These are phyloP conservation scores for Pilaira anomala DNA, from an alignment of 192 early-diverging fungal genomes.

Conservation along the genomic window DNA sequence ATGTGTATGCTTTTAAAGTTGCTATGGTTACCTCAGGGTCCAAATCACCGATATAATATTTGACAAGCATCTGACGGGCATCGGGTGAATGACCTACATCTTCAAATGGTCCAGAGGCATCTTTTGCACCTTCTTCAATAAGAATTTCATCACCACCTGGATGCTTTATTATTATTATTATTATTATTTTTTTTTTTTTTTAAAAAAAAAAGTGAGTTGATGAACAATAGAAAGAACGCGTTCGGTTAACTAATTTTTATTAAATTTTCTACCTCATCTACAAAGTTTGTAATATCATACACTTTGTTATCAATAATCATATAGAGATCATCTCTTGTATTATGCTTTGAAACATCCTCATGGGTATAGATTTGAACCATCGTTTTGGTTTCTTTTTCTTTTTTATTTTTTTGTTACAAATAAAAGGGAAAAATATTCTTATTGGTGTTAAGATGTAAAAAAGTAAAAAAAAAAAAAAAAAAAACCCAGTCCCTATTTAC, in stretches of 20 bases:
- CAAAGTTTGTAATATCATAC: slow-evolving; percentile 75
- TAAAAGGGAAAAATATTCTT: too few species aligned
- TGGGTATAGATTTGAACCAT: slow-evolving; percentile 20
- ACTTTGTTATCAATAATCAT: slow-evolving; percentile 77
- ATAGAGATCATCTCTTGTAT: slow-evolving; percentile 73
- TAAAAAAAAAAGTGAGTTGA: neutral
- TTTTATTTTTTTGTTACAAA: too few species aligned
- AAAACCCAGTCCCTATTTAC: too few species aligned
- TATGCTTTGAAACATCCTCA: slow-evolving; percentile 62
- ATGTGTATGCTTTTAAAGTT: neutral
- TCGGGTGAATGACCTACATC: slow-evolving; percentile 97
- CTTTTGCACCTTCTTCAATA: slow-evolving; percentile 84
- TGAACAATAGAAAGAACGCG: too few species aligned
- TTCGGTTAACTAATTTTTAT: too few species aligned
- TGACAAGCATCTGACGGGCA: slow-evolving; percentile 80
- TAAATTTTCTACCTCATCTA: slow-evolving; percentile 68
- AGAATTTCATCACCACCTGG: slow-evolving; percentile 98
- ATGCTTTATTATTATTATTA: slow-evolving; percentile 74
- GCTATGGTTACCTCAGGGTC: slow-evolving; percentile 44
- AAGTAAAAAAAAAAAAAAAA: too few species aligned
- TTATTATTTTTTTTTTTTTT: slow-evolving; percentile 5
- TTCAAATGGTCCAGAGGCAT: slow-evolving; percentile 92
- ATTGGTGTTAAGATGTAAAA: too few species aligned
- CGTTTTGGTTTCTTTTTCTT: too few species aligned
- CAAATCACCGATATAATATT: slow-evolving; percentile 72